These are phyloP conservation scores for Lactarius akahatsu DNA, from an alignment of 768 basidiomycete genomes.

Conservation along the genomic window DNA sequence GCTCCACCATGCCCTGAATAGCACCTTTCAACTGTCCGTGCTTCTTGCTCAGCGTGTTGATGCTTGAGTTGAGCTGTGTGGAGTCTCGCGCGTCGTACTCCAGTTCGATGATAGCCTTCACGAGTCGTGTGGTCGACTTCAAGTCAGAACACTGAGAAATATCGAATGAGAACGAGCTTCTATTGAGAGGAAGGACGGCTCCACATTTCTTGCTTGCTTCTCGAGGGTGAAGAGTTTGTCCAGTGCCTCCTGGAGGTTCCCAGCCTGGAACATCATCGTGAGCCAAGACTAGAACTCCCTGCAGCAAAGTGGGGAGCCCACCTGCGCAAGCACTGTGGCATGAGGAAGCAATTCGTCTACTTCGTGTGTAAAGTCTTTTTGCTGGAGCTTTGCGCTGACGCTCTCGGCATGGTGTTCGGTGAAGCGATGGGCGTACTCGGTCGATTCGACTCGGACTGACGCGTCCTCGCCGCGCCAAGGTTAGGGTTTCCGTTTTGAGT, in stretches of 20 bases:
- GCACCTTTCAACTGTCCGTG: conserved; percentile 94
- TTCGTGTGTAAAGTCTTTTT: conserved; percentile 83
- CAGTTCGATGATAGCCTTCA: conserved; percentile 68
- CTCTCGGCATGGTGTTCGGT: conserved; percentile 61
- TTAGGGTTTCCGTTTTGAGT: conserved; percentile 28
- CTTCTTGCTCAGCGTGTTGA: conserved; percentile 81
- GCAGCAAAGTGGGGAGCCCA: conserved; percentile 37
- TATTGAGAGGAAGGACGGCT: conserved; percentile 31
- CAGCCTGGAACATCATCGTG: conserved; percentile 53
- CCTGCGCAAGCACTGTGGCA: conserved; percentile 67
- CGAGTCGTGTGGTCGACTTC: conserved; percentile 84
- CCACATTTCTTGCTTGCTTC: conserved; percentile 94
- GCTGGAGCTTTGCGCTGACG: conserved; percentile 64
- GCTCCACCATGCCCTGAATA: conserved; percentile 90
- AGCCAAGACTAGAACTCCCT: conserved; percentile 4
- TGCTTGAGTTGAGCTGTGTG: conserved; percentile 64
- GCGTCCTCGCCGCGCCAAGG: conserved; percentile 34
- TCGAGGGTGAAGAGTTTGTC: conserved; percentile 89
- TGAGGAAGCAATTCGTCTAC: conserved; percentile 75
- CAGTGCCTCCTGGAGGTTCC: conserved; percentile 79
- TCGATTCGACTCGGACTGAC: conserved; percentile 33
- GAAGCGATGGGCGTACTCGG: not conserved
- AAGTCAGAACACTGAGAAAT: conserved; percentile 80
- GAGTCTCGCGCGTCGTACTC: conserved; percentile 72
- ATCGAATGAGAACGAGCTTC: conserved; percentile 2